Base-by-base conservation (phyloP, 2,329 filamentous ascomycete species). In the Fusarium buharicum region DNA sequence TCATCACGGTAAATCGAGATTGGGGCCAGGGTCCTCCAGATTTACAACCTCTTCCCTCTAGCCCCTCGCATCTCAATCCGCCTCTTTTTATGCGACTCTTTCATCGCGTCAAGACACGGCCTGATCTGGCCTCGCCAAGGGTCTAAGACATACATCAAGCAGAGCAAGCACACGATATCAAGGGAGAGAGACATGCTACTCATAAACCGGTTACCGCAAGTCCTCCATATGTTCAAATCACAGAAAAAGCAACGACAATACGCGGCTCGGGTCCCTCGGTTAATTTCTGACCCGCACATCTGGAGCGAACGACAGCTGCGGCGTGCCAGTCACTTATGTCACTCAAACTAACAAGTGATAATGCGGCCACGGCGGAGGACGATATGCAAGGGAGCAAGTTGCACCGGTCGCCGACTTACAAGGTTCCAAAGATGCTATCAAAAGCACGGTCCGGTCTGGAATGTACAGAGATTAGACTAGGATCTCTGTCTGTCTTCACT, bases 71-170 rank as follows among this genome's bases (percentile, higher is more conserved):
- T 67, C 28, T 34, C 17, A 62, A 37, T 50, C 30, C 30, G 39
- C 36, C 30, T 46, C 33, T 49, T 45, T 18, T 36, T 8, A n/a
- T 37, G 39, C 39, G 27, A 49, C 34, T 50, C 50, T 49, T 45
- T n/a, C 44, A 30, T 33, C 33, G 22, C 48, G 27, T 47, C 43
- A 41, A 33, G 49, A 34, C 36, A 41, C 43, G 24, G 40, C 43
- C 39, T 54, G 51, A 40, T 53, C 39, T 44, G 36, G 50, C 27
- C 27, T 22, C 40, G 18, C 22, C 18, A 54, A 62, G 52, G 48
- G 47, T 67, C 53, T 52, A 59, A 69, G 57, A 60, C 66, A 68
- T 24, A 40, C 56, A 55, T 52, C 24, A 24, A 27, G 50, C 36
- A 44, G 46, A 37, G 39, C 38, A 43, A 30, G 41, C 43, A 44